Base-by-base conservation (phyloP, 768 basidiomycete species). In the Suillus tomentosus region DNA sequence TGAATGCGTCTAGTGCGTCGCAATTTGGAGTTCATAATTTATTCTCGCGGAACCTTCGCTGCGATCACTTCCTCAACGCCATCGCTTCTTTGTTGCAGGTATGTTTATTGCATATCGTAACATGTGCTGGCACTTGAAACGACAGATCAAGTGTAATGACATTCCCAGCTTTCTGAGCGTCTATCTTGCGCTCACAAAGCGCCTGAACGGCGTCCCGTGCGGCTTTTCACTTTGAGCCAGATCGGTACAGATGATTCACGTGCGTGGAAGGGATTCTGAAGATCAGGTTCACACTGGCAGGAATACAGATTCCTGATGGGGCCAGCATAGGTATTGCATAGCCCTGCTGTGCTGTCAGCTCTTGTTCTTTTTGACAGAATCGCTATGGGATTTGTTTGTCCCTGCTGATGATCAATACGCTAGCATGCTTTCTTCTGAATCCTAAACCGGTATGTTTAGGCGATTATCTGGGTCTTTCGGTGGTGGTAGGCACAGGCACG, bases 401-500 rank as follows among this genome's bases (percentile, higher is more conserved):
- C 34, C 36, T 57, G 22, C 2, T 11, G 56, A 56, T 56, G 17
- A 11, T 50, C 13, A 48, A 48, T 6, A 48, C 4, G 8, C 50
- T 19, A 53, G 14, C 17, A 3, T 43, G 42, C 2, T n/a, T 36
- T n/a, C 7, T n/a, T 56, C 36, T 22, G 22, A 22, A 56, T 14
- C 6, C 13, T 13, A 6, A n/a, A 11, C 53, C 53, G 31, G 24
- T 51, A 15, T 14, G n/a, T 36, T 55, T n/a, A 55, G 37, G 37
- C 55, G 22, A 56, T 22, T 22, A 15, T 39, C 22, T 15, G 39
- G 15, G 56, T 57, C 8, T 57, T 37, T 13, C 13, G 10, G n/a
- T 37, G 37, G 37, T 57, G 55, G n/a, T 42, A 58, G 57, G 57
- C 40, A 58, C 57, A 42, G 57, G 57, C 40, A 57, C 56, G 1